Evolutionary conservation across 257 asterid genomes (phyloP).

Genomic region (Nicotiana otophora): DNA sequence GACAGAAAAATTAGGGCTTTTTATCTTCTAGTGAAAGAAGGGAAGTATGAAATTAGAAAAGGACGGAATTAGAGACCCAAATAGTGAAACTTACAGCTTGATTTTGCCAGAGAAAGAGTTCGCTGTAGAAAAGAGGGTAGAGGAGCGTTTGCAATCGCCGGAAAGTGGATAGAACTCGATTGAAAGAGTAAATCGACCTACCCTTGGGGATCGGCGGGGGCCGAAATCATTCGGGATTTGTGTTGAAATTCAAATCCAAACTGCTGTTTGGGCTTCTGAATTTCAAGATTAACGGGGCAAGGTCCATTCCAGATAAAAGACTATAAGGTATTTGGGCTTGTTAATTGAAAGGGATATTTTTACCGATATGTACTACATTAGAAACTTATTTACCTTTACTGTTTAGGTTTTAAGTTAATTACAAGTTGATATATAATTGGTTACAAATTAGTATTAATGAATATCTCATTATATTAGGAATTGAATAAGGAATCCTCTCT

Average conservation of each 20-base stretch:
- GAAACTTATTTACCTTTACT: no score
- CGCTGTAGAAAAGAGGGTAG: neutral
- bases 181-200: neutral
- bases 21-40: neutral
- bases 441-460: no score
- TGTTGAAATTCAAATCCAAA: neutral
- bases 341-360: no score
- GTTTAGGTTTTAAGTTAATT: no score
- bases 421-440: no score
- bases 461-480: no score
- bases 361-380: no score
- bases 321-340: neutral
- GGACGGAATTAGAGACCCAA: neutral
- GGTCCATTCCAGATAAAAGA: neutral
- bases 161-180: neutral
- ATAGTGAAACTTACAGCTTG: neutral
- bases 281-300: neutral
- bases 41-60: neutral
- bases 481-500: no score
- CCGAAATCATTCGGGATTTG: neutral
- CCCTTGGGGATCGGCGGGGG: neutral
- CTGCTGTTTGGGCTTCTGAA: neutral
- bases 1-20: neutral
- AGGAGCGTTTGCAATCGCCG: neutral
- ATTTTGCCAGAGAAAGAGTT: neutral